A percentile compares a stretch with the other conserved stretches of the same genome.
Evolutionary conservation across 75 land plant species (phyloP).

Genomic region (Sequoiadendron giganteum): DNA sequence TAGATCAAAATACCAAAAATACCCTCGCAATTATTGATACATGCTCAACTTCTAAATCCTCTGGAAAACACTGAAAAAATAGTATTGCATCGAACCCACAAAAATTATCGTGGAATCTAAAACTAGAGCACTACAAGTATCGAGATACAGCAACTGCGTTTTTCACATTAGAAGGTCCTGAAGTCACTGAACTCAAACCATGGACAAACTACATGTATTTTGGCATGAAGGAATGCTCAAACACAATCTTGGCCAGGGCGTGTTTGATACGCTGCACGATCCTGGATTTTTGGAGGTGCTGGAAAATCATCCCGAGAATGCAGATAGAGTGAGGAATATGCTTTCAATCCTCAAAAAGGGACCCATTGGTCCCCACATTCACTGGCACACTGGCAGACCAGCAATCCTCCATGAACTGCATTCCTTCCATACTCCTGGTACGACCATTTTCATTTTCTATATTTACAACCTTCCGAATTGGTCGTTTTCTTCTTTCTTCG

Average conservation of each 20-base stretch:
- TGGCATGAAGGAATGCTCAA: slow-evolving; percentile 79
- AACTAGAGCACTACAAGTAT: too few species aligned
- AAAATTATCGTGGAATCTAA: too few species aligned
- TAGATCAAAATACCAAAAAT: too few species aligned
- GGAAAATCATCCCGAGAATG: slow-evolving; percentile 85
- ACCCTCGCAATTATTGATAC: too few species aligned
- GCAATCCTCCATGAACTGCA: slow-evolving; percentile 55
- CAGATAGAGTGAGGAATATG: slow-evolving; percentile 79
- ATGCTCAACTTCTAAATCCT: too few species aligned
- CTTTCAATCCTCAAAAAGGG: slow-evolving; percentile 75
- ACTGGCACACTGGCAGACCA: slow-evolving; percentile 66
- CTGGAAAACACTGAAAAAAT: too few species aligned
- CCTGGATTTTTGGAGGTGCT: slow-evolving; percentile 81
- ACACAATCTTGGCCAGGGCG: slow-evolving; percentile 64
- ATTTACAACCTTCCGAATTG: neutral
- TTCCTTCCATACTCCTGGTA: slow-evolving; percentile 76
- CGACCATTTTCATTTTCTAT: neutral
- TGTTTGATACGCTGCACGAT: slow-evolving; percentile 73
- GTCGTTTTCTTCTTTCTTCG: too few species aligned
- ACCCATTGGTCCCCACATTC: slow-evolving; percentile 64
- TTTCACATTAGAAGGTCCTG: neutral
- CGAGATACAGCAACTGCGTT: neutral
- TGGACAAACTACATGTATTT: slow-evolving; percentile 48
- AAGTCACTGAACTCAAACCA: neutral
- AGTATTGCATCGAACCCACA: too few species aligned